A percentile compares a stretch with the other conserved stretches of the same genome.
These are phyloP conservation scores for Fistulinella prunicolor DNA, from an alignment of 768 basidiomycete genomes.

Conservation along the genomic window DNA sequence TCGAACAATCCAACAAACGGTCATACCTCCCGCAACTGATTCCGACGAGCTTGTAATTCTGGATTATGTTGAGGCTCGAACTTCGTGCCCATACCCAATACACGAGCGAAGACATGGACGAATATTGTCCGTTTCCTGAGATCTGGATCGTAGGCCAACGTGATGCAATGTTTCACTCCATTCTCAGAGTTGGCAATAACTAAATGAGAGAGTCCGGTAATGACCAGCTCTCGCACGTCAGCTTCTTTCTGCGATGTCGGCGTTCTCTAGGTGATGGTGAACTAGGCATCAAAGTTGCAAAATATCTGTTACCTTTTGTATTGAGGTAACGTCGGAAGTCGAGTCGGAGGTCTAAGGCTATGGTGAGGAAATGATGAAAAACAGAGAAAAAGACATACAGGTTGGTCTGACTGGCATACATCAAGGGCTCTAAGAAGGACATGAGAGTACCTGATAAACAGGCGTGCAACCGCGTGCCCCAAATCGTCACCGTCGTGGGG, in stretches of 20 bases:
- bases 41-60: conserved; percentile 44
- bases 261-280: conserved; percentile 36
- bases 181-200: conserved; percentile 83
- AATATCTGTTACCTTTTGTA: conserved; percentile 40
- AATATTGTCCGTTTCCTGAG: conserved; percentile 72
- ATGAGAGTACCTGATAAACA: conserved; percentile 77
- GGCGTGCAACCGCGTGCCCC: conserved; percentile 65
- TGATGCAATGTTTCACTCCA: conserved; percentile 85
- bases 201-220: conserved; percentile 76
- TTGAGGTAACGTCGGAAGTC: conserved; percentile 46
- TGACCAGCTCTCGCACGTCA: conserved; percentile 71
- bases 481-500: conserved; percentile 58
- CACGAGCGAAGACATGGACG: conserved; percentile 78
- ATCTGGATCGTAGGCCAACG: conserved; percentile 74
- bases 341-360: conserved; percentile 44
- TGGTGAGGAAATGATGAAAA: conserved; percentile 3
- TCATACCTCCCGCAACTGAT: conserved; percentile 59
- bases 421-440: conserved; percentile 63
- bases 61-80: conserved; percentile 62
- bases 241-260: conserved; percentile 49
- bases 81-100: conserved; percentile 75
- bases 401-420: conserved; percentile 44
- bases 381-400: conserved; percentile 32
- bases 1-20: background rate
- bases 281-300: background rate